These are phyloP conservation scores for Leptographium galeiforme DNA, from an alignment of 2,329 filamentous ascomycete species.

Conservation along the genomic window DNA sequence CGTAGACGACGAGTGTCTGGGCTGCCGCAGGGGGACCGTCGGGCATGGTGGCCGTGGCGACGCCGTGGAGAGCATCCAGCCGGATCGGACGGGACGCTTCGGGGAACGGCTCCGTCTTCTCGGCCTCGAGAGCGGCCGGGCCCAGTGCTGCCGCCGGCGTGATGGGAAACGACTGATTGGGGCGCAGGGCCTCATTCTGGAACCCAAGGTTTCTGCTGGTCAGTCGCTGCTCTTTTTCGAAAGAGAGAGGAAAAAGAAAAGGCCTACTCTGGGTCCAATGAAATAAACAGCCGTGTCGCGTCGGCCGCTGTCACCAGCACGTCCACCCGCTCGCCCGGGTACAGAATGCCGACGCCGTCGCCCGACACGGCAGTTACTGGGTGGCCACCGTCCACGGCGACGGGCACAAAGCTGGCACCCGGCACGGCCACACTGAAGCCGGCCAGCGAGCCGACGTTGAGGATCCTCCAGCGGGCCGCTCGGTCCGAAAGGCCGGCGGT, in stretches of 20 bases:
- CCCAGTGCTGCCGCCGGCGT: neutral
- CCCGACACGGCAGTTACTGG: neutral
- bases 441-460: constrained; percentile 10
- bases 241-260: neutral
- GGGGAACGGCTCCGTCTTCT: neutral
- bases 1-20: constrained; percentile 7
- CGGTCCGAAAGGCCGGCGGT: neutral
- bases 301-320: neutral
- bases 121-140: neutral
- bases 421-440: constrained; percentile 7
- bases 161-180: constrained; percentile 1
- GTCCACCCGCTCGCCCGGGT: constrained; percentile 3
- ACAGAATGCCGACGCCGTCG: neutral
- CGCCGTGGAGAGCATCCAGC: neutral
- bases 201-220: neutral
- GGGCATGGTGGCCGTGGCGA: neutral
- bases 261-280: constrained; percentile 1
- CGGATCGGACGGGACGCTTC: neutral
- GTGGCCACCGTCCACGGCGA: constrained; percentile 8
- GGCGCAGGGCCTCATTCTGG: neutral
- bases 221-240: neutral
- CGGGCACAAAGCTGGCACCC: constrained; percentile 3
- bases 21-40: neutral
- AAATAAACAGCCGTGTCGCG: neutral
- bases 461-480: constrained; percentile 3